Base-by-base conservation (phyloP, 192 early-diverging fungal species). In the Coemansia sp. region DNA sequence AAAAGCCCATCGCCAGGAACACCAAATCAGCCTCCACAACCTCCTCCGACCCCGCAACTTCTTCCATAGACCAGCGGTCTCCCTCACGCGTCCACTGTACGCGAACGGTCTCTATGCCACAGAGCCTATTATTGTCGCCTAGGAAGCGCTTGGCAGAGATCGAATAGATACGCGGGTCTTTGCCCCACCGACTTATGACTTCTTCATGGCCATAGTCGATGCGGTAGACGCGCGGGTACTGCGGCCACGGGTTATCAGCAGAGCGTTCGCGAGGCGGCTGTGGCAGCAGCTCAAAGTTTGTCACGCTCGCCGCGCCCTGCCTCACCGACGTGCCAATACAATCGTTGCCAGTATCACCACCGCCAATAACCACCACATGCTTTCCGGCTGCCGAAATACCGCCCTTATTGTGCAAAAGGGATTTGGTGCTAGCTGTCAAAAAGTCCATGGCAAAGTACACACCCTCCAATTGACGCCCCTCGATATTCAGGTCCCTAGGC, bases 371-470 rank as follows among this genome's bases (percentile, higher is more conserved):
- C 63, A 99, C 86, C 0, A 99, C 97, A 64, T 92, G 82, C 84
- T 95, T 96, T 79, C 88, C 96, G 72, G 94, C 93, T 10, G 95
- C 96, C 63, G 78, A 89, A 66, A 99, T 81, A 3, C 32, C 14
- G 14, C n/a, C 35, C 52, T 86, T 89, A 76, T 95, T 88, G 60
- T 82, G 73, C 40, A 99, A 77, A 43, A 99, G 84, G 28, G 84
- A 85, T 83, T 96, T 92, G 16, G 95, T 97, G 81, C 92, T 96
- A 55, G 86, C 85, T 59, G 95, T 92, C 75, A 99, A 84, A 82
- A 88, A 99, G 68, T 99, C 97, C 96, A 99, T 98, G 55, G 97
- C 97, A 86, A 97, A 99, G 86, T 98, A 93, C 67, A 98, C 90
- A 63, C 95, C 95, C 64, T 94, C 87, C 66, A 94, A 76, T 63